phyloP scores from a whole-genome alignment of 176 grass and related monocot genomes.

The Rhynchospora tenuis region DNA sequence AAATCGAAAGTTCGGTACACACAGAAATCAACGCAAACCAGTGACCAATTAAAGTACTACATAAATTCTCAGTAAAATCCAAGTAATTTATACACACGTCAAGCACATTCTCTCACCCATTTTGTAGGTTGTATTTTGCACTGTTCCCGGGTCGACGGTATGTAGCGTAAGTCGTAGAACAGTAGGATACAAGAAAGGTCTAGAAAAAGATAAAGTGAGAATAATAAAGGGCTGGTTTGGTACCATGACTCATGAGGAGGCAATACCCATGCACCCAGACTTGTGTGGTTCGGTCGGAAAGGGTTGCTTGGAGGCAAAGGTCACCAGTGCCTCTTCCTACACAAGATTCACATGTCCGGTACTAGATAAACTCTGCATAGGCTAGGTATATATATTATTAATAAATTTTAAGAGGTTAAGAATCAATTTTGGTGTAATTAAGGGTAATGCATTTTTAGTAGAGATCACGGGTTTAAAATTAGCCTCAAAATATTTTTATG shows the following conservation, averaged over 20 bases:
- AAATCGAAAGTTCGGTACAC: neutral
- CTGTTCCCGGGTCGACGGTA: neutral
- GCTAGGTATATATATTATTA: neutral
- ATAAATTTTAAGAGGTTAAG: too few species aligned
- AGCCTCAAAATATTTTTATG: too few species aligned
- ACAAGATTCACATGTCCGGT: neutral
- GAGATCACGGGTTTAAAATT: too few species aligned
- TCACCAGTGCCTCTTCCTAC: neutral
- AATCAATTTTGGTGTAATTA: too few species aligned
- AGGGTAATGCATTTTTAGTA: too few species aligned
- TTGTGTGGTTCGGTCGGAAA: constrained; percentile 10
- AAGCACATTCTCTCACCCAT: neutral
- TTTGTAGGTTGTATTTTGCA: neutral
- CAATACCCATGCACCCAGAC: neutral
- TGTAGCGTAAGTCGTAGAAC: neutral
- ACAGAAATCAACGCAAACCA: neutral
- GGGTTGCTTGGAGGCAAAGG: constrained; percentile 19
- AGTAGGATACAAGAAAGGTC: constrained; percentile 25
- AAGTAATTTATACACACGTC: neutral
- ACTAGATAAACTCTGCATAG: neutral
- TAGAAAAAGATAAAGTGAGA: constrained; percentile 15
- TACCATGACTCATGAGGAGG: constrained; percentile 11
- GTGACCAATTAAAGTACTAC: neutral
- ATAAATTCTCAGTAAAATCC: neutral
- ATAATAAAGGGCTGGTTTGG: neutral